Conservation (phyloP, 208 protist genomes). For the Angomonas deanei region DNA sequence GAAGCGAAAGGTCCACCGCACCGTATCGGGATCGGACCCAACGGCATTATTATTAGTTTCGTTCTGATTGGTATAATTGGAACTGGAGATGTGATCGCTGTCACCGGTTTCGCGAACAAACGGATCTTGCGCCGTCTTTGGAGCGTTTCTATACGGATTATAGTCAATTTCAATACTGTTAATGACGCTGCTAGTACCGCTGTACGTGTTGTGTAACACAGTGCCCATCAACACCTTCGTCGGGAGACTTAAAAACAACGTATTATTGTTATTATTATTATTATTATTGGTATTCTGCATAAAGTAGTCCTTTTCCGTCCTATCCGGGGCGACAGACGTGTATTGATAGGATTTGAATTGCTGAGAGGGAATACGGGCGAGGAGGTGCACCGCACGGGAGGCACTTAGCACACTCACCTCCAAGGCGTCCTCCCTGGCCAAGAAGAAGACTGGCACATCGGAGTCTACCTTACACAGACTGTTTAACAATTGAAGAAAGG, state of each 20-base stretch:
- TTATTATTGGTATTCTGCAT: neutral
- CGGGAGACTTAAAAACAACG: neutral
- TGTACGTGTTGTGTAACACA: neutral
- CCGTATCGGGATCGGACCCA: slow-evolving; percentile 15
- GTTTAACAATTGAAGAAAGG: slow-evolving; percentile 33
- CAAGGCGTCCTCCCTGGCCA: slow-evolving; percentile 26
- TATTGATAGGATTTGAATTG: slow-evolving; percentile 35
- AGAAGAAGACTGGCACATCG: slow-evolving; percentile 22
- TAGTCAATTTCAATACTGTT: neutral
- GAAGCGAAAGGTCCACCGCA: slow-evolving; percentile 33
- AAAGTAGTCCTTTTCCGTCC: neutral
- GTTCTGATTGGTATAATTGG: neutral
- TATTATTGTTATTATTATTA: slow-evolving; percentile 1
- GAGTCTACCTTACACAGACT: slow-evolving; percentile 33
- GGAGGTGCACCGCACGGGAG: slow-evolving; percentile 26
- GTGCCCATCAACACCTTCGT: neutral
- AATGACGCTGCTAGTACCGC: neutral
- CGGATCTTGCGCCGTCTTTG: too few species aligned
- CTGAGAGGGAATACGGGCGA: slow-evolving; percentile 18
- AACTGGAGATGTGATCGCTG: neutral
- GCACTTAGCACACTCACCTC: slow-evolving; percentile 32
- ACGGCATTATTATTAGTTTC: neutral
- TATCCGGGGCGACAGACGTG: neutral
- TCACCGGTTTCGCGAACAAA: neutral
- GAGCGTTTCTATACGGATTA: neutral